These are phyloP conservation scores for Pelargonium citronellum DNA, from an alignment of 441 rosid genomes.

Conservation along the genomic window DNA sequence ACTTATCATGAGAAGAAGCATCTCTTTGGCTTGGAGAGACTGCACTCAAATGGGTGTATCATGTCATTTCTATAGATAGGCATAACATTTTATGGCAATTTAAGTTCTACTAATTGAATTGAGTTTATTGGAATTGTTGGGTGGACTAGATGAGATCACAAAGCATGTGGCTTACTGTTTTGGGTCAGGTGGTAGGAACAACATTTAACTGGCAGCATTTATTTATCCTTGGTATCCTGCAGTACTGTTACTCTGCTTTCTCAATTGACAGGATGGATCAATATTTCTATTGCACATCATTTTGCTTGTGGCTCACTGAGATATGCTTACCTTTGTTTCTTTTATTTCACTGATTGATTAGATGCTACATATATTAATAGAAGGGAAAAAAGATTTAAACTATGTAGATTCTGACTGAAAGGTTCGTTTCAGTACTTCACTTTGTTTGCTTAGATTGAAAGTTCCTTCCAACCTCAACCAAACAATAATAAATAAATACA, in stretches of 20 bases:
- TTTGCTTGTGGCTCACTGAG: background rate
- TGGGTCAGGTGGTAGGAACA: background rate
- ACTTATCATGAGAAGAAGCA: background rate
- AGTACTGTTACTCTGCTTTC: background rate
- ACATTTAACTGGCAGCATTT: background rate
- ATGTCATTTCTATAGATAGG: background rate
- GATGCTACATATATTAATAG: too few relatives aligned
- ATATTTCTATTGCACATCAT: background rate
- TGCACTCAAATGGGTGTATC: background rate
- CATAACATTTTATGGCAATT: background rate
- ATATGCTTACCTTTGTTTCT: background rate
- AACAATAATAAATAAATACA: too few relatives aligned
- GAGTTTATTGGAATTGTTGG: background rate
- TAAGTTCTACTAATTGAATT: background rate
- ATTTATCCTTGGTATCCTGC: background rate
- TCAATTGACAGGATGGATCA: background rate
- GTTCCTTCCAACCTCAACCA: too few relatives aligned
- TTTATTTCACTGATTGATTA: too few relatives aligned
- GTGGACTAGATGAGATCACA: background rate
- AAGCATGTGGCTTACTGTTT: background rate
- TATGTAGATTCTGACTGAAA: too few relatives aligned
- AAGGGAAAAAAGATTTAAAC: too few relatives aligned
- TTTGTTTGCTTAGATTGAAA: too few relatives aligned
- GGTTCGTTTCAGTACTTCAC: too few relatives aligned
- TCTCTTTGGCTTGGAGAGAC: background rate